Evolutionary conservation across 129 eudicot genomes (phyloP).

Genomic region (Logfia minima): DNA sequence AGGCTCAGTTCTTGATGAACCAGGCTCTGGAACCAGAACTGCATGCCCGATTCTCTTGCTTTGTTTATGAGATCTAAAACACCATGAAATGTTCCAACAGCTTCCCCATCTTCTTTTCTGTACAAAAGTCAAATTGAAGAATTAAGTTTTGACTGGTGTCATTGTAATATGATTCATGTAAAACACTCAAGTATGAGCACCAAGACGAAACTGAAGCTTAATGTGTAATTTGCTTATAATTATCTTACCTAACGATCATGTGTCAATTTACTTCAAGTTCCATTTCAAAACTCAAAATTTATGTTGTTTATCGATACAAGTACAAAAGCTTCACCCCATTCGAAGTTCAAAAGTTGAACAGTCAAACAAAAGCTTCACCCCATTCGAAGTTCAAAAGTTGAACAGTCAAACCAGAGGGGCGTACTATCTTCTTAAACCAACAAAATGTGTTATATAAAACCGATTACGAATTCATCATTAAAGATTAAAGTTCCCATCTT

Average conservation of each 20-base stretch:
- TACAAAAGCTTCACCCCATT: neutral
- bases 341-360: neutral
- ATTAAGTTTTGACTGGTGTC: neutral
- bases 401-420: neutral
- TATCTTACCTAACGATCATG: neutral
- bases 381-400: neutral
- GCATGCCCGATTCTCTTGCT: constrained; percentile 72
- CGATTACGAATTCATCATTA: neutral
- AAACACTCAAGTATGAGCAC: neutral
- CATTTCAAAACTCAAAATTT: neutral
- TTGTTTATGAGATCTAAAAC: constrained; percentile 71
- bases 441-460: neutral
- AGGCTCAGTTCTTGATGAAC: constrained; percentile 38
- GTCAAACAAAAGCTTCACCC: neutral
- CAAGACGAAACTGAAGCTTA: neutral
- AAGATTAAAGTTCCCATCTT: neutral
- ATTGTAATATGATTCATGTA: neutral
- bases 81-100: constrained; percentile 76
- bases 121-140: constrained; percentile 15
- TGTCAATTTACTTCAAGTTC: neutral
- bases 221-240: neutral
- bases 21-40: constrained; percentile 58
- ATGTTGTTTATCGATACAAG: neutral
- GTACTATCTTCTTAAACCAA: neutral
- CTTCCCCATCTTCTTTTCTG: constrained; percentile 91